Evolutionary conservation across 371 early-diverging fungal species (phyloP), one percentile per base, ranked within the genome.

Genomic region (Batrachochytrium dendrobatidis): DNA sequence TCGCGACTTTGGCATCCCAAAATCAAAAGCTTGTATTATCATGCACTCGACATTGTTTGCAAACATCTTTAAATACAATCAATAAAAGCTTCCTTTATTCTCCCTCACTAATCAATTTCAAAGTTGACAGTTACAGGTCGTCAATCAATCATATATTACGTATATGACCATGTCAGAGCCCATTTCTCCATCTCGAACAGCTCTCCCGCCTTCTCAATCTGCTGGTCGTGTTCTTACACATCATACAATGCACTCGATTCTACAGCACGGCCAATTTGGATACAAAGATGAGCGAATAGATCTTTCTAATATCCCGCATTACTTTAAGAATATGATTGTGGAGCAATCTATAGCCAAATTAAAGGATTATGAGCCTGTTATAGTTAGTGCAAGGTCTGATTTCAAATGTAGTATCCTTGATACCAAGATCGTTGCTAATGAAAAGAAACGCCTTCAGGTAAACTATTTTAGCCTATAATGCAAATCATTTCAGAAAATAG

Each of bases 341-440:
- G 70, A 69, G 35, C 56, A 58, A n/a, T 62, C 66, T 2, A 49
- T 61, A 26, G 53, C 62, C 17, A n/a, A 66, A 28, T 43, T 60
- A 20, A 22, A 44, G 12, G 53, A 34, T 26, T 69, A 71, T 35
- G 71, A 71, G 43, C 58, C 75, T 12, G 53, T 57, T 33, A 62
- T 69, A 44, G 71, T 71, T 15, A 53, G 56, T 7, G 34, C 58
- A 45, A 25, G 75, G 39, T 68, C 69, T 17, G 75, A 74, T 7
- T 35, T 45, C 15, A 61, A 53, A 30, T 69, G 53, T 53, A 44
- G 49, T 15, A 46, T 46, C 7, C 18, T 61, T 30, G 71, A 71
- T 34, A n/a, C 65, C 26, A 65, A 61, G 57, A 25, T 59, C 3
- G 57, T 44, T 28, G 53, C 45, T 29, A 45, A 34, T 22, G 32